phyloP scores from a whole-genome alignment of 768 basidiomycete species.

The Clitopilus passeckerianus region DNA sequence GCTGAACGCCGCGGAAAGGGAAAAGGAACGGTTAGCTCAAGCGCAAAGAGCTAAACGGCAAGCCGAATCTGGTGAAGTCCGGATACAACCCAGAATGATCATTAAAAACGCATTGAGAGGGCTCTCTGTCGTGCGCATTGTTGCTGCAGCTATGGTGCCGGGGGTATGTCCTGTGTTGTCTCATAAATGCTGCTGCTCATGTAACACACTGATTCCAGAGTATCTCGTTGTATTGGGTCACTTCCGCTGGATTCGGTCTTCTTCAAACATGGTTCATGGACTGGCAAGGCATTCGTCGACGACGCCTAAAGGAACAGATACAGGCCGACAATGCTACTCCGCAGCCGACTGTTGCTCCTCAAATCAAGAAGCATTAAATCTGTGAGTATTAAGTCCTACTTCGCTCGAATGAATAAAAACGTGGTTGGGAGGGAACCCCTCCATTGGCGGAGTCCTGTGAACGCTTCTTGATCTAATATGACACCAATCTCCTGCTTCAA shows the following conservation, averaged over 20 bases:
- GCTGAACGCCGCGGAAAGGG: constrained; percentile 50
- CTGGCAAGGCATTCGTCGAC: constrained; percentile 48
- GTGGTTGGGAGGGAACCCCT: constrained; percentile 71
- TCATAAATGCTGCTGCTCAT: constrained; percentile 2
- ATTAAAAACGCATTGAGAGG: constrained; percentile 52
- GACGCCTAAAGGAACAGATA: constrained; percentile 11
- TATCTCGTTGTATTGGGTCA: constrained; percentile 71
- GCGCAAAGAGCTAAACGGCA: constrained; percentile 42
- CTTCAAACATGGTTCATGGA: constrained; percentile 73
- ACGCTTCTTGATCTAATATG: constrained; percentile 92
- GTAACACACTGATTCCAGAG: constrained; percentile 34
- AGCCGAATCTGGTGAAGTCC: constrained; percentile 39
- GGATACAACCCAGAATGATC: constrained; percentile 35
- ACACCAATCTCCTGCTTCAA: constrained; percentile 24
- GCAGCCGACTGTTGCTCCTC: background rate
- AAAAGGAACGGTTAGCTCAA: constrained; percentile 42
- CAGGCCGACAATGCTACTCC: background rate
- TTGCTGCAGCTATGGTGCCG: constrained; percentile 63
- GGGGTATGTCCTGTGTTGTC: constrained; percentile 44
- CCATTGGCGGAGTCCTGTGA: constrained; percentile 49
- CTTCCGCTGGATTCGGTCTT: constrained; percentile 71
- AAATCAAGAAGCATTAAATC: constrained; percentile 3
- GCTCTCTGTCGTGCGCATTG: constrained; percentile 61
- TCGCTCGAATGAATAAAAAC: constrained; percentile 59
- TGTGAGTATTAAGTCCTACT: constrained; percentile 14